Evolutionary conservation across 2,329 filamentous ascomycete genomes (phyloP).

Genomic region (Colletotrichum euphorbiae): DNA sequence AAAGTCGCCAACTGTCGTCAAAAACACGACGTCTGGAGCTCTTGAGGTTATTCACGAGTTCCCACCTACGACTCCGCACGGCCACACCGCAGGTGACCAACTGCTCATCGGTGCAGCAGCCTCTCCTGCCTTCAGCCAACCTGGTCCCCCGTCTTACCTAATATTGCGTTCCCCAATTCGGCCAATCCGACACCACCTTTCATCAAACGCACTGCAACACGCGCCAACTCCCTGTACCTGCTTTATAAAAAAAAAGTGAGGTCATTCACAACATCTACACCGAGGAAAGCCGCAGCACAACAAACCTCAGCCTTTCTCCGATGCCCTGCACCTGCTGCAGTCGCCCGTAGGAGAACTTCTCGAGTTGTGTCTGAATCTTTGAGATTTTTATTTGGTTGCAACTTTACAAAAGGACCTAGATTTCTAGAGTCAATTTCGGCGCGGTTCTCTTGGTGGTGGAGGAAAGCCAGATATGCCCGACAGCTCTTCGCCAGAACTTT

Average conservation of each 20-base stretch:
- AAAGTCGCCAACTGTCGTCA: conserved; percentile 36
- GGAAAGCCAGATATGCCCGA: conserved; percentile 43
- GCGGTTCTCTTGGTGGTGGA: conserved; percentile 33
- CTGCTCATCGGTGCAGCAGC: conserved; percentile 31
- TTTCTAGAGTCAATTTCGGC: conserved; percentile 14
- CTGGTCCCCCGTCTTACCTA: conserved; percentile 37
- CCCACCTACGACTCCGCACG: conserved; percentile 40
- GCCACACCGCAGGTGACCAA: conserved; percentile 39
- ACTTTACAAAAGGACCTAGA: not conserved
- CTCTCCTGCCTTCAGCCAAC: conserved; percentile 33
- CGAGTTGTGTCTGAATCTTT: conserved; percentile 2
- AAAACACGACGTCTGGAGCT: conserved; percentile 24
- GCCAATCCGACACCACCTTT: conserved; percentile 32
- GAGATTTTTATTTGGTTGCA: not conserved
- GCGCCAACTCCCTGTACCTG: conserved; percentile 25
- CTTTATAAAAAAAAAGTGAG: conserved; percentile 33
- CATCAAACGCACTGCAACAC: conserved; percentile 30
- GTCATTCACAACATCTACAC: conserved; percentile 38
- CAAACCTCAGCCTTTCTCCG: not conserved
- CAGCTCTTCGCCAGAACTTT: conserved; percentile 63
- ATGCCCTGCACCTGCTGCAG: conserved; percentile 22
- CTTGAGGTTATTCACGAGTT: conserved; percentile 44
- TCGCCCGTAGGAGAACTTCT: not conserved
- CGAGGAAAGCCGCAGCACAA: conserved; percentile 8
- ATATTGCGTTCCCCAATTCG: conserved; percentile 24